Conservation (phyloP, 805 yeast genomes). For the Kodamaea leandrae region DNA sequence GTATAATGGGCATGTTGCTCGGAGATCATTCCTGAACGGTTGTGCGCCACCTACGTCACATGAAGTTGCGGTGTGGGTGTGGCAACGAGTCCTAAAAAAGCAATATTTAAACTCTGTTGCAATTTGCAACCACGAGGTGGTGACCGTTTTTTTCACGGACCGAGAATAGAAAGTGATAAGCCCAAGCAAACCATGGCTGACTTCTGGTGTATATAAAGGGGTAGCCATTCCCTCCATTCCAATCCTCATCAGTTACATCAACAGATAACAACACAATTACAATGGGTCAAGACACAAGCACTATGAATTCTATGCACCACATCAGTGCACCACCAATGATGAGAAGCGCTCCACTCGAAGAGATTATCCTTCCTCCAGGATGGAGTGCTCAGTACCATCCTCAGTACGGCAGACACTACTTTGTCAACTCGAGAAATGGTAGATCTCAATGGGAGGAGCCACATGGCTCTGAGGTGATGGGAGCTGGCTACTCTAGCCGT, state of each 20-base stretch:
- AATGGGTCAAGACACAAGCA: constrained; percentile 2
- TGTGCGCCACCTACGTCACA: no score
- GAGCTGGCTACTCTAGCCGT: background rate
- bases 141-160: no score
- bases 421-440: constrained; percentile 25
- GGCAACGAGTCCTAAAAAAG: no score
- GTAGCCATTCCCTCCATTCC: background rate
- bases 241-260: background rate
- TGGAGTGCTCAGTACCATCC: constrained; percentile 38
- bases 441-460: constrained; percentile 33
- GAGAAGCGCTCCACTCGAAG: background rate
- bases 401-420: constrained; percentile 27
- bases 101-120: no score
- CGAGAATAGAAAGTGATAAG: no score
- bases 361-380: constrained; percentile 22
- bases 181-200: no score
- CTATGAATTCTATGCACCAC: no score
- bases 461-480: background rate
- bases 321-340: background rate
- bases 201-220: background rate
- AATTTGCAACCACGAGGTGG: no score
- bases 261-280: background rate
- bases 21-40: no score
- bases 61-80: no score
- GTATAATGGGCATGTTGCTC: no score